A percentile compares a stretch with the other conserved stretches of the same genome.
Evolutionary conservation across 225 moss, liverwort and hornwort genomes (phyloP).

Genomic region (Physcomitrellopsis africana): DNA sequence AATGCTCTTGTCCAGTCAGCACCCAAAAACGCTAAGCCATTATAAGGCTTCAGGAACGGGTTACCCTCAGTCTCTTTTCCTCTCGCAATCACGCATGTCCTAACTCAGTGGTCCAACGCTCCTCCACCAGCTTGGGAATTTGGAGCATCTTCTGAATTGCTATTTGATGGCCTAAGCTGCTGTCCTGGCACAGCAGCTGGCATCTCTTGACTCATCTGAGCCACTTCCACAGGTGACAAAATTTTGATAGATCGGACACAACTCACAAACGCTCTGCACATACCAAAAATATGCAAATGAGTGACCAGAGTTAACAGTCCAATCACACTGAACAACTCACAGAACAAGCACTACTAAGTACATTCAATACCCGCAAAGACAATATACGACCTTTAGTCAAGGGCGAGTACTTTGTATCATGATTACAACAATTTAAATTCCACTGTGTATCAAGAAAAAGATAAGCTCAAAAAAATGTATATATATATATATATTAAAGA

Average conservation of each 20-base stretch:
- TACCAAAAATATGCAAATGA: neutral
- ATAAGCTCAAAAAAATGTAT: too few relatives aligned
- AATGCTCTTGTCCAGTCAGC: conserved; percentile 23
- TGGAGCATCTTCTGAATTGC: conserved; percentile 53
- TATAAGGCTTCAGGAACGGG: conserved; percentile 25
- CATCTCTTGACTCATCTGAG: conserved; percentile 79
- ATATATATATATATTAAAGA: neutral
- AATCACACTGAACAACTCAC: neutral
- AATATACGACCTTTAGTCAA: neutral
- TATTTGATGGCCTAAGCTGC: conserved; percentile 39
- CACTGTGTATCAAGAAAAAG: neutral
- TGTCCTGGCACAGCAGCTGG: conserved; percentile 53
- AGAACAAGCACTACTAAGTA: neutral
- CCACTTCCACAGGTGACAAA: conserved; percentile 75
- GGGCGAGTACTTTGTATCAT: neutral
- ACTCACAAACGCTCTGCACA: conserved; percentile 81
- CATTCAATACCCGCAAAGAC: neutral
- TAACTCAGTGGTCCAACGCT: conserved; percentile 38
- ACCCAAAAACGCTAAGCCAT: conserved; percentile 33
- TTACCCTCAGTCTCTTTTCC: conserved; percentile 39
- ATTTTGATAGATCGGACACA: conserved; percentile 88
- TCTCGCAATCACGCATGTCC: conserved; percentile 39
- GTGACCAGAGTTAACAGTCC: neutral
- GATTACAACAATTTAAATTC: neutral
- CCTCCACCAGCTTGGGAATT: conserved; percentile 42